These are phyloP conservation scores for Pecoramyces ruminantium DNA, from an alignment of 192 early-diverging fungal species.

Conservation along the genomic window DNA sequence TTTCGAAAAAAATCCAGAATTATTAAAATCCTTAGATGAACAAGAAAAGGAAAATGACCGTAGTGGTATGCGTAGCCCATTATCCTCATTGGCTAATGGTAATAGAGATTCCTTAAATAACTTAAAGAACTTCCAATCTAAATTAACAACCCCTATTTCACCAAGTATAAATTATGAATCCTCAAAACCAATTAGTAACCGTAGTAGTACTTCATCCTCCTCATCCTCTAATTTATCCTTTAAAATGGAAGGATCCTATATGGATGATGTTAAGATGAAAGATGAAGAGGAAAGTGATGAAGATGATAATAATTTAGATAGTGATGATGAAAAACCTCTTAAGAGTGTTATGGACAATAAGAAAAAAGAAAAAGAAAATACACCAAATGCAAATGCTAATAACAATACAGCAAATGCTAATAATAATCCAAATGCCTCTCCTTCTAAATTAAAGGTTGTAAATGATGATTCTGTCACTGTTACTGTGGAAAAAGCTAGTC, in stretches of 20 bases:
- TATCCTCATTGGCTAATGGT: no score
- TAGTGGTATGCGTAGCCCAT: background rate
- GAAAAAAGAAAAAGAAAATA: no score
- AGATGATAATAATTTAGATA: background rate
- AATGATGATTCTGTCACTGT: no score
- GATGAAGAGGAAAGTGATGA: background rate
- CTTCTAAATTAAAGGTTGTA: no score
- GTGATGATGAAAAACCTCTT: background rate
- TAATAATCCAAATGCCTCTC: no score
- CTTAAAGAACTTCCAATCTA: background rate
- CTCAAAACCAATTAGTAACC: background rate
- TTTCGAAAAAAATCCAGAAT: background rate
- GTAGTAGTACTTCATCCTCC: background rate
- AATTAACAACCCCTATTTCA: background rate
- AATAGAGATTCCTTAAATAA: background rate
- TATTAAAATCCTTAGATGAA: background rate
- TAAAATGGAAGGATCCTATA: background rate
- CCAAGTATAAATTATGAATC: background rate
- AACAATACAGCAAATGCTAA: no score
- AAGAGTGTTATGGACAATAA: no score
- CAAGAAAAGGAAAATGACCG: background rate
- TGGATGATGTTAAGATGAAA: background rate
- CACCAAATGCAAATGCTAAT: no score
- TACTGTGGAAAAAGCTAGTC: no score
- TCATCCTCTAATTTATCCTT: background rate